Conservation (phyloP, 768 basidiomycete species). For the Macrolepiota fuliginosa region DNA sequence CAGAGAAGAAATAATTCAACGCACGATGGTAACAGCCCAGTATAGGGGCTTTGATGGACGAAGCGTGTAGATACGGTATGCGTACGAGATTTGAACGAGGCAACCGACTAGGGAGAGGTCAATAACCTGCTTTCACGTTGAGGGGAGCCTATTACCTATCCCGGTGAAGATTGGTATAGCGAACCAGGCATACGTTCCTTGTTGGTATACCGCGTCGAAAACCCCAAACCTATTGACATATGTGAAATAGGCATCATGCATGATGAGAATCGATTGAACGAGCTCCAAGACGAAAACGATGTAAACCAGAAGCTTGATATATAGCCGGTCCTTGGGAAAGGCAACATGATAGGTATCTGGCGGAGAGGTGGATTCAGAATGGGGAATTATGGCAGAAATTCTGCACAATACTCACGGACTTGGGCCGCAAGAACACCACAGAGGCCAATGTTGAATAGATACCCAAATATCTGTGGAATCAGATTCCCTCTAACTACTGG, state of each 20-base stretch:
- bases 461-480: constrained; percentile 20
- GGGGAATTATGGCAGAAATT: background rate
- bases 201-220: constrained; percentile 16
- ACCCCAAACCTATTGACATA: constrained; percentile 27
- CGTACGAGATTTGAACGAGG: constrained; percentile 1
- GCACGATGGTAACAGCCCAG: background rate
- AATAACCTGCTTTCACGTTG: background rate
- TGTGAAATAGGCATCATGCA: constrained; percentile 21
- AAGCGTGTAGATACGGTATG: constrained; percentile 1
- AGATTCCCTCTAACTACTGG: background rate
- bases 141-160: constrained; percentile 9
- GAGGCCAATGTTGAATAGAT: constrained; percentile 24
- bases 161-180: constrained; percentile 27
- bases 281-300: constrained; percentile 24
- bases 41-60: background rate
- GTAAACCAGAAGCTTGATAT: constrained; percentile 27
- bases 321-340: constrained; percentile 27
- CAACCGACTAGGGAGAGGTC: background rate
- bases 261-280: constrained; percentile 25
- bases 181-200: constrained; percentile 21
- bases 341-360: constrained; percentile 30
- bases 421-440: constrained; percentile 28
- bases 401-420: constrained; percentile 25
- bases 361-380: background rate
- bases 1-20: background rate